phyloP scores from a whole-genome alignment of 352 stramenopile species.

The Pythium plurisporium region DNA sequence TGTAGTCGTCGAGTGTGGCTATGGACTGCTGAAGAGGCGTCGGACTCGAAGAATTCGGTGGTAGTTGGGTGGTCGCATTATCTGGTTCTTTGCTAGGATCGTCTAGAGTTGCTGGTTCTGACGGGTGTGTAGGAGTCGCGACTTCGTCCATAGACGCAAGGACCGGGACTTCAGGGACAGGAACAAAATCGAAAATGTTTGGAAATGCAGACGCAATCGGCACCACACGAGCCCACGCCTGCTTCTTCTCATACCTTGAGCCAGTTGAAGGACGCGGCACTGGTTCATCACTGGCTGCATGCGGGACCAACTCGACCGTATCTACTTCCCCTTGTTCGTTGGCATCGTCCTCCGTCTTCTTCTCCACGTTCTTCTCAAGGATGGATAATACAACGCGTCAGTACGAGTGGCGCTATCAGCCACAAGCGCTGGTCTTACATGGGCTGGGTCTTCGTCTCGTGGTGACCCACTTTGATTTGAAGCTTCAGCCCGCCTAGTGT shows the following conservation, averaged over 20 bases:
- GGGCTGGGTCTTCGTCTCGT: not conserved
- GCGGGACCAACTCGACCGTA: not conserved
- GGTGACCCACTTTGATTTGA: not conserved
- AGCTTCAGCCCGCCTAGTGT: too few relatives aligned
- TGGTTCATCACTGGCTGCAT: not conserved
- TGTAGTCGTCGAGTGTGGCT: not conserved
- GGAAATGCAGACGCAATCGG: conserved; percentile 13
- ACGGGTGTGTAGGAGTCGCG: too few relatives aligned
- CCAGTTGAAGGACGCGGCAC: not conserved
- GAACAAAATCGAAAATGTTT: conserved; percentile 54
- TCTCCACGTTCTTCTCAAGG: not conserved
- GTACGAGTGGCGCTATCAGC: too few relatives aligned
- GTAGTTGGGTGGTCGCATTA: too few relatives aligned
- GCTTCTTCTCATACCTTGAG: conserved; percentile 14
- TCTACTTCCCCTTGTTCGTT: not conserved
- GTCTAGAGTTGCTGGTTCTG: too few relatives aligned
- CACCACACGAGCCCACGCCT: conserved; percentile 41
- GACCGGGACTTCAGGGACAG: not conserved
- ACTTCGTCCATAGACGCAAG: too few relatives aligned
- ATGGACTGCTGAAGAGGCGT: not conserved
- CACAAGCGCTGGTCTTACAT: too few relatives aligned
- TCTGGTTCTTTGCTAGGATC: too few relatives aligned
- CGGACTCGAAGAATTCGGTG: not conserved
- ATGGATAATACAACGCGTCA: too few relatives aligned
- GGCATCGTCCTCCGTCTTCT: not conserved